Evolutionary conservation across 106 monocot species (phyloP), one percentile per base, ranked within the genome.

Genomic region (Amphibolis antarctica): DNA sequence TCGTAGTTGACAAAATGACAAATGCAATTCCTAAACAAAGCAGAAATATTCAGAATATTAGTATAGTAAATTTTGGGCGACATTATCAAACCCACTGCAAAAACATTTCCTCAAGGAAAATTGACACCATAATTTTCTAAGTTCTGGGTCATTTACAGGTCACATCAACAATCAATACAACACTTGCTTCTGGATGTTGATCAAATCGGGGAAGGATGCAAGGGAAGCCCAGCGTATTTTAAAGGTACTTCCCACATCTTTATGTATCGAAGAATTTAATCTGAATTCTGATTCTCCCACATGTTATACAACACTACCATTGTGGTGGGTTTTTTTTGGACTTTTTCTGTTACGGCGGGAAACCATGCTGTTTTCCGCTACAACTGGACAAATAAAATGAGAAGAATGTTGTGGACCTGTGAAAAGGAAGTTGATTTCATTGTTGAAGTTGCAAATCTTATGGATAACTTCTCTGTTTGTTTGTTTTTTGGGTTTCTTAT

Each of bases 101-200:
- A 2, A 9, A 14, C 31, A 15, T 14, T 31, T 60, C 43, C 43
- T 9, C 10, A 13, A 27, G 22, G 28, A 12, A 9, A 57, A 60
- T 42, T 2, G 42, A n/a, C 9, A 0, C 12, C 27, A 25, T 12
- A 15, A 63, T 14, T 63, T 14, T 3, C 50, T 49, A 9, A 65
- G 52, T n/a, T 5, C n/a, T 25, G 5, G 21, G 31, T 19, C n/a
- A 25, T 52, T 0, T 49, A 65, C 42, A 94, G 93, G 93, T 69
- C 93, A 94, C 58, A 84, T 94, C 36, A 94, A 89, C 67, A 94
- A 94, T 69, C 93, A 89, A 46, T 94, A 86, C 69, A 94, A 94
- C 63, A 94, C 89, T 22, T 89, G 93, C 63, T 94, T 89, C 54
- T 94, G 93, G 93, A 83, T 81, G 88, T 65, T 94, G 53, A 83